Evolutionary conservation across 129 eudicot species (phyloP), one percentile per base, ranked within the genome.

Genomic region (carrot (Daucus carota)): DNA sequence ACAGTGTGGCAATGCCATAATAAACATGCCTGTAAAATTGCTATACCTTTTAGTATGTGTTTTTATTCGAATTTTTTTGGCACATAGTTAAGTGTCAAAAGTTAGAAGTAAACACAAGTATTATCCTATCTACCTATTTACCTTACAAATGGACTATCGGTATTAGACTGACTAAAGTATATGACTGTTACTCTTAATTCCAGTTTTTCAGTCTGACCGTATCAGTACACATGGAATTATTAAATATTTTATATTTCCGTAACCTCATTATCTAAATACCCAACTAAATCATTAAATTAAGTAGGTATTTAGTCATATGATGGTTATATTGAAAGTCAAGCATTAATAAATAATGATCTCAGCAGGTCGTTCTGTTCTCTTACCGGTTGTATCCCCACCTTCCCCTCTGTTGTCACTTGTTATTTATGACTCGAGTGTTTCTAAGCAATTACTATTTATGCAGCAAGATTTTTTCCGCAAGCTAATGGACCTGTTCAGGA

Each of bases 391-490:
- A 31, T 63, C 40, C 34, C 73, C 68, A 41, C 73, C 57, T 17
- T 67, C 70, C 28, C 70, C 74, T 54, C 36, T 73, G 36, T 71
- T 80, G 80, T 80, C 81, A 63, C 76, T 80, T 71, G 28, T 38
- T 3, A 62, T n/a, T 52, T 9, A 57, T 74, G 47, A 47, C 28
- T 48, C 38, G 32, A 32, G 66, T 14, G 40, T 16, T 42, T 38
- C 26, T 36, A 75, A 22, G 31, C 6, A 46, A 47, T 73, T 47
- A 73, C n/a, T 45, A 36, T 73, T 45, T 28, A 60, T 80, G 88
- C 92, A 93, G 96, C 89, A 85, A 88, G 90, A 79, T 77, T 93
- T 93, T 87, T 84, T 93, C 76, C 83, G 78, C 82, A 93, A 88
- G 98, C 83, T 93, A 84, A 90, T 93, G 89, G 90, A 90, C 38